Evolutionary conservation across 1,284 basidiomycete species (phyloP), one percentile per base, ranked within the genome.

Genomic region (Moesziomyces parantarcticus): DNA sequence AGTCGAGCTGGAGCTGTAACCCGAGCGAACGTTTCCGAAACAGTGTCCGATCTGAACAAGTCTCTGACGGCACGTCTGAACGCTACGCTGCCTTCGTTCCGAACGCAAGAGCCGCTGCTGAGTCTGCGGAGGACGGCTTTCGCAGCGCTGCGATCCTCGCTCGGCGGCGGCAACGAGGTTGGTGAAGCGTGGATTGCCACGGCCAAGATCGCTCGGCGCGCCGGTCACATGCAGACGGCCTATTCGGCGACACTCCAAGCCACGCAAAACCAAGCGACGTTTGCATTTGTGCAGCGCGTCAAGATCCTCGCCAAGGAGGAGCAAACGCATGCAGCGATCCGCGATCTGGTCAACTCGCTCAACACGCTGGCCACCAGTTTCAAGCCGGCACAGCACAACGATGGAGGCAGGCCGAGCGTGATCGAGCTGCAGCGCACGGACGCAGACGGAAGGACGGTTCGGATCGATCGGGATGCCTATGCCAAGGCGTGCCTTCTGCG

Each of bases 211-310:
- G 96, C 97, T 14, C 88, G 97, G 50, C 97, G 97, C 82, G 92
- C 94, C 0, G 92, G 92, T 0, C 96, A 99, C 84, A 91, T 90
- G 86, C 97, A 99, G 85, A 97, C 96, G 0, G 94, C 97, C 3
- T 99, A 99, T 83, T 97, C 92, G 78, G 95, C 97, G 1, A 90
- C 93, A 56, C 87, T 99, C 0, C 97, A 99, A 84, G 93, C 94
- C 0, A 89, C 90, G 58, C 91, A 94, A 80, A 88, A 87, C 70
- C 87, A 90, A 34, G 89, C 90, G 0, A 88, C 89, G 0, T 94
- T 92, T 78, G 90, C 92, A 4, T 98, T 97, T 85, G 88, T 97
- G 44, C 93, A 99, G 83, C 92, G 91, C 75, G 92, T 93, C 2
- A 98, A 95, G 83, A 88, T 99, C 3, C 86, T 92, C 47, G 91